A percentile compares a stretch with the other conserved stretches of the same genome.
phyloP scores from a whole-genome alignment of 441 rosid genomes.

The Brassica hybrid region DNA sequence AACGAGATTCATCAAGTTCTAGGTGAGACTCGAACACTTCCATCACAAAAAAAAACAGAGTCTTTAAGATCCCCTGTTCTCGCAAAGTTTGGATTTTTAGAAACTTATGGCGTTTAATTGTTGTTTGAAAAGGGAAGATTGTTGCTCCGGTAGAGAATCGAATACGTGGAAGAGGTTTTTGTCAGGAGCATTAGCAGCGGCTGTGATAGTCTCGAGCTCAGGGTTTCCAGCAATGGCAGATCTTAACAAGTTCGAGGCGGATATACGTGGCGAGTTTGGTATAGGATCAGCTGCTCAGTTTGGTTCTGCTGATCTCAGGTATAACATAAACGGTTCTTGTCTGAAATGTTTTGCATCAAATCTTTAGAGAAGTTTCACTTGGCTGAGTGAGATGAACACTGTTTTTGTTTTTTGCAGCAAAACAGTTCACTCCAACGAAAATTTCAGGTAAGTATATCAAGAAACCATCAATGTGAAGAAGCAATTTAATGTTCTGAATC shows the following conservation, averaged over 20 bases:
- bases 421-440: slow-evolving; percentile 82
- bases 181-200: slow-evolving; percentile 75
- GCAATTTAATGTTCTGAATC: not conserved
- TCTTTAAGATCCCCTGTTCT: not conserved
- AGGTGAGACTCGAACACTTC: slow-evolving; percentile 47
- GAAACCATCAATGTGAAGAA: slow-evolving; percentile 16
- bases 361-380: not conserved
- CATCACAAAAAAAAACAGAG: not conserved
- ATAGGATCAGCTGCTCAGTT: slow-evolving; percentile 92
- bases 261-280: slow-evolving; percentile 84
- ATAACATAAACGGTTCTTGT: slow-evolving; percentile 15
- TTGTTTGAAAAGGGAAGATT: slow-evolving; percentile 61
- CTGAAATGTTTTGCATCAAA: not conserved
- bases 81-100: not conserved
- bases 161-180: slow-evolving; percentile 60
- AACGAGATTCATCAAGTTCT: slow-evolving; percentile 35
- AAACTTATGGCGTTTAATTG: slow-evolving; percentile 40
- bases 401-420: slow-evolving; percentile 58
- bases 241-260: slow-evolving; percentile 86
- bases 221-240: slow-evolving; percentile 72
- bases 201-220: slow-evolving; percentile 59
- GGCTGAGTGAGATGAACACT: slow-evolving; percentile 32
- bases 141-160: slow-evolving; percentile 40
- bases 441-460: slow-evolving; percentile 62
- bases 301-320: slow-evolving; percentile 91